Percentiles rank a stretch among this genome's conserved stretches.
Conservation (phyloP, 73 alveolate genomes). For the Paramecium sexaurelia region DNA sequence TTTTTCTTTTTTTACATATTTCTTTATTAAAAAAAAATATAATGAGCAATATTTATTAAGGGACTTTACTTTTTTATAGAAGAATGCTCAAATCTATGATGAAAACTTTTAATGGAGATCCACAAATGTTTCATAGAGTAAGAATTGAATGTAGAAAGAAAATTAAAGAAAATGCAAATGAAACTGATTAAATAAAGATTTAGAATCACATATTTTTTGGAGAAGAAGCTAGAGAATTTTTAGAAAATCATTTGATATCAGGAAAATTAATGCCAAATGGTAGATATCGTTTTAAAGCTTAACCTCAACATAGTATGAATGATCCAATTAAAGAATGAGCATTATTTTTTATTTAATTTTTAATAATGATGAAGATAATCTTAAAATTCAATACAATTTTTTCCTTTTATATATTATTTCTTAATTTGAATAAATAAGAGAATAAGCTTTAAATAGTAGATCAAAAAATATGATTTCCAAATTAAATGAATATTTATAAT, state of each 20-base stretch:
- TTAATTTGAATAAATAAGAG: neutral
- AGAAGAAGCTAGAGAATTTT: conserved; percentile 74
- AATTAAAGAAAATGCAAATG: conserved; percentile 64
- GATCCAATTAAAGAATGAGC: conserved; percentile 71
- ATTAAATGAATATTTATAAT: neutral
- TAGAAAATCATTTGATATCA: conserved; percentile 56
- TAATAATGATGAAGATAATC: neutral
- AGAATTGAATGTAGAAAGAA: conserved; percentile 75
- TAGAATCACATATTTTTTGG: conserved; percentile 72
- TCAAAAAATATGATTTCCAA: neutral
- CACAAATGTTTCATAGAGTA: conserved; percentile 81
- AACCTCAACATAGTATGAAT: conserved; percentile 83
- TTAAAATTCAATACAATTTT: too few species aligned
- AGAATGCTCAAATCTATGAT: conserved; percentile 82
- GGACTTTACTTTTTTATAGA: conserved; percentile 74
- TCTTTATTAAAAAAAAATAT: neutral
- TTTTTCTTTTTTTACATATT: neutral
- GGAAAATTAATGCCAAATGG: conserved; percentile 78
- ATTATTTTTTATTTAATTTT: neutral
- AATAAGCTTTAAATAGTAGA: neutral
- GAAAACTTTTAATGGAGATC: conserved; percentile 82
- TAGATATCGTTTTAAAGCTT: conserved; percentile 79
- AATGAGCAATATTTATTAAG: neutral
- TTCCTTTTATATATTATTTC: too few species aligned
- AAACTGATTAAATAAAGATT: conserved; percentile 71